Conservation (phyloP, 225 moss, liverwort and hornwort genomes). For the Neckera pumila region DNA sequence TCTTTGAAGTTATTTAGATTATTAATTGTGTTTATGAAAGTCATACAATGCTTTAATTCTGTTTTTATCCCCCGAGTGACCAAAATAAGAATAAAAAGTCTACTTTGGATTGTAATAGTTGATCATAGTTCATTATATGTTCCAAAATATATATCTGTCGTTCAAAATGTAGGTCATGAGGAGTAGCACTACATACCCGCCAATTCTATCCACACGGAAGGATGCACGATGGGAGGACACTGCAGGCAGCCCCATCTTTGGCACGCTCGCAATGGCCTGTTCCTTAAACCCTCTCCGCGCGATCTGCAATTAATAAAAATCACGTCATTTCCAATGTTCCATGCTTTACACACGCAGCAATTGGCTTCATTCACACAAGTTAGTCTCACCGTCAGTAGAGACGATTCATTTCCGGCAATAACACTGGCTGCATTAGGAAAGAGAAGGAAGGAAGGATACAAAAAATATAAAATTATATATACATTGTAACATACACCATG, state of each 20-base stretch:
- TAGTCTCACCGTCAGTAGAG: not conserved
- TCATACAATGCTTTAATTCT: not conserved
- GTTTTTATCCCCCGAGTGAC: not conserved
- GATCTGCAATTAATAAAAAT: slow-evolving; percentile 2
- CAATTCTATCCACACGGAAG: slow-evolving; percentile 41
- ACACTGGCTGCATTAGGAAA: not conserved
- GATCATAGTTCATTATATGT: not conserved
- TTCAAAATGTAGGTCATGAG: not conserved
- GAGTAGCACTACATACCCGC: slow-evolving; percentile 7
- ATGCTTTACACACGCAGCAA: not conserved
- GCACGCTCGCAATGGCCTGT: not conserved
- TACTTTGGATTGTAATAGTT: not conserved
- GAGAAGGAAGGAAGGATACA: not conserved
- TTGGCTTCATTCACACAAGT: not conserved
- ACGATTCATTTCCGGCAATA: not conserved
- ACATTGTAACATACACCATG: not conserved
- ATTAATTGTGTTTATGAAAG: not conserved
- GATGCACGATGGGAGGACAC: slow-evolving; percentile 12
- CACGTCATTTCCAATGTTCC: not conserved
- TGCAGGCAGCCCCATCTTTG: slow-evolving; percentile 31
- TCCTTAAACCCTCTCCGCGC: not conserved
- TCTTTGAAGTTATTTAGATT: not conserved
- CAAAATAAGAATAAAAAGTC: not conserved
- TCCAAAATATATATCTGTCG: not conserved
- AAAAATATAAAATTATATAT: too few relatives aligned